These are phyloP conservation scores for Alternaria angustiovoidea DNA, from an alignment of 2,329 filamentous ascomycete genomes.

Conservation along the genomic window DNA sequence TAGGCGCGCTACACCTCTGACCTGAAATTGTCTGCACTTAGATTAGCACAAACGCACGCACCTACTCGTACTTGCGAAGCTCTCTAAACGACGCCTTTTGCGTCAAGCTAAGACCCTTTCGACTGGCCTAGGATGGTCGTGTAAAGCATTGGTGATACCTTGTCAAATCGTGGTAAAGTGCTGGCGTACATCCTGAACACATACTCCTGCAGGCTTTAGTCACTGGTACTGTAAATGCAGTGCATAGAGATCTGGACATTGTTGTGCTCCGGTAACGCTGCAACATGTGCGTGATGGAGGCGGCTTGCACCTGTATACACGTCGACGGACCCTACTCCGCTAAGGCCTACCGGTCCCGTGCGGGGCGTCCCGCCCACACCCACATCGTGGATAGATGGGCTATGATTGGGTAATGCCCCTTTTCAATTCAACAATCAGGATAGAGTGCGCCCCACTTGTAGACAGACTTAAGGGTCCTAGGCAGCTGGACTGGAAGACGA, in stretches of 20 bases:
- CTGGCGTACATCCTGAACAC: too few relatives aligned
- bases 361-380: neutral
- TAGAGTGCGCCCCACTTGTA: neutral
- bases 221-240: too few relatives aligned
- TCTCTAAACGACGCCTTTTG: too few relatives aligned
- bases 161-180: too few relatives aligned
- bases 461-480: neutral
- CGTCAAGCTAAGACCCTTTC: too few relatives aligned
- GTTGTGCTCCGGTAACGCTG: neutral
- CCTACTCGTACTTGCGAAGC: too few relatives aligned
- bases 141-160: too few relatives aligned
- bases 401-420: neutral
- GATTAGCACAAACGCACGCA: neutral
- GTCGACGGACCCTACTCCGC: neutral
- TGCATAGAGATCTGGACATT: neutral
- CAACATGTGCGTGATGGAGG: neutral
- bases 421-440: neutral
- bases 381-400: neutral
- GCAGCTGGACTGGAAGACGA: neutral
- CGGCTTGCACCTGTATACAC: neutral
- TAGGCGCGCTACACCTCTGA: neutral
- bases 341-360: neutral
- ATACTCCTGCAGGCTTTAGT: too few relatives aligned
- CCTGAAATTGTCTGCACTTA: neutral
- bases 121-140: too few relatives aligned